Base-by-base conservation (phyloP, 169 alveolate genomes). In the Miamiensis avidus region DNA sequence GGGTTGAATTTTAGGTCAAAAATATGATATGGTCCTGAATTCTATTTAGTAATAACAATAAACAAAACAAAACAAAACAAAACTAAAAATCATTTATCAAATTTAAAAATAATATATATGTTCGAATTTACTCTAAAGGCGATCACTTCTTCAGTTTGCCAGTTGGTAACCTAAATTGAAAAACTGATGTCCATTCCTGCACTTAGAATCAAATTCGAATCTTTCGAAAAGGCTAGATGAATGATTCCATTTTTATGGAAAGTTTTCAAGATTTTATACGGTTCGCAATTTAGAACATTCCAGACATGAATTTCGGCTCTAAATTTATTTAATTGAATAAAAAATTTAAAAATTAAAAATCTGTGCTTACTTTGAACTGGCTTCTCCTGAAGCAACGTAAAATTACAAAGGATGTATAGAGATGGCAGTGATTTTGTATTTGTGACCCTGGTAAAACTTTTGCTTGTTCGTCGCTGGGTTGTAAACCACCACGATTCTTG, bases 331-430 rank as follows among this genome's bases (percentile, higher is more conserved):
- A 49, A 49, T 49, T 11, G 20, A 11, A 49, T 11, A 11, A 49
- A 49, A 11, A 49, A 11, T 4, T 49, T 11, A 49, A n/a, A n/a
- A n/a, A n/a, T n/a, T n/a, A n/a, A 11, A 49, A 11, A 49, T 49
- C 20, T 49, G 20, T 49, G 20, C 20, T 49, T 49, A 49, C 69
- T 74, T 34, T 0, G 90, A 84, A 27, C 87, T 81, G n/a, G 92
- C 95, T 82, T 93, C 97, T 1, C 97, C 96, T 34, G 97, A 93
- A 33, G 98, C 98, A 0, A 93, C 93, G 72, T 90, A 79, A 82
- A 85, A 83, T 74, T 91, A 82, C 69, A 81, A 75, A 25, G 95
- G 95, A 87, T 95, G 96, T 34, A 91, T 82, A 1, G 95, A 96
- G 0, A 95, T 76, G 27, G 96, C 93, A 28, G 96, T 87, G 16